Evolutionary conservation across 208 protist genomes (phyloP), one percentile per base, ranked within the genome.

Genomic region (Crithidia sp.): DNA sequence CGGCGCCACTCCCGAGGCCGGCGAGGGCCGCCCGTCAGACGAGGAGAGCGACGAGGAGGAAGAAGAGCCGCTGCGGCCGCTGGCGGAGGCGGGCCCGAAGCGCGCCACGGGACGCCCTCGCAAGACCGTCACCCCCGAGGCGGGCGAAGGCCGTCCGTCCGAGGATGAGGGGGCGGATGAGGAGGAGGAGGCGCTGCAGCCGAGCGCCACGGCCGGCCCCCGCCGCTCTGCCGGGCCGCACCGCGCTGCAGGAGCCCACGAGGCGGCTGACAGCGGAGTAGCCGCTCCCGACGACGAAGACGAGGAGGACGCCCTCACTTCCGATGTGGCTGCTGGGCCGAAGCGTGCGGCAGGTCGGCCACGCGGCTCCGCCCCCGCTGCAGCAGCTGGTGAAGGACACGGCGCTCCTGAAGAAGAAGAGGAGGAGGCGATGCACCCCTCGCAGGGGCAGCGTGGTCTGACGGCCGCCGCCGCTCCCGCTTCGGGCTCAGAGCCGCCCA

Each of bases 261-360:
- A 6, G 8, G 45, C 14, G 2, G 19, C 19, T 49, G 37, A 10
- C 28, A 5, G 9, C 39, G 9, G 45, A 0, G 45, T 14, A 0
- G 45, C 45, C 9, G 45, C 7, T 49, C 9, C 45, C 45, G 43
- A 36, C 4, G 61, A 50, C 41, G 41, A 55, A 17, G 45, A 17
- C 5, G 28, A 52, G 2, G 61, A 52, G 6, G 45, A 40, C 2
- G 36, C 45, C 3, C 37, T 45, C 19, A 28, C 45, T 0, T 2
- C 45, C 2, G 12, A 7, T 49, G 45, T 2, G 7, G 45, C 9
- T 13, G 45, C 36, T 3, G 64, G 56, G 2, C 63, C 58, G 53
- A 8, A 19, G 4, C 72, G 64, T 53, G 62, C 64, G 8, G 43
- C 47, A 17, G 72, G 72, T 19, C 53, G 56, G 12, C 40, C 50